Evolutionary conservation across 1,284 basidiomycete genomes (phyloP).

Genomic region (Moesziomyces aphidis): DNA sequence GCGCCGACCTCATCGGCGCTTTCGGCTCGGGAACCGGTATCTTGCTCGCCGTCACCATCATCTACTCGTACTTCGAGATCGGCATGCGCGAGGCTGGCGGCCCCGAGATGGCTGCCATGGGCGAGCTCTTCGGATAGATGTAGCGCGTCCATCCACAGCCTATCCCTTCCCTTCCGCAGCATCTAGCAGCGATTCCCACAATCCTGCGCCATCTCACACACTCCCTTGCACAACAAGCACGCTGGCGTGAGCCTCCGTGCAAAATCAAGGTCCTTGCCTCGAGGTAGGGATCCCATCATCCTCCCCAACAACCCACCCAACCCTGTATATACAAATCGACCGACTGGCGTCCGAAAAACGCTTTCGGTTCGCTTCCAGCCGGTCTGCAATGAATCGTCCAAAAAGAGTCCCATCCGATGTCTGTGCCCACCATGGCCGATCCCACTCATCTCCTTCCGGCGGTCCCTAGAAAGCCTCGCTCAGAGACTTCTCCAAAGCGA

Average conservation of each 20-base stretch:
- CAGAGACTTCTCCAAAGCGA: too few species aligned
- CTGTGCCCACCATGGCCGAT: too few species aligned
- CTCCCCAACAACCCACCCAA: not conserved
- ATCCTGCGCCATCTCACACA: not conserved
- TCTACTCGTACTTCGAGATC: constrained; percentile 77
- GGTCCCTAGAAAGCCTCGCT: too few species aligned
- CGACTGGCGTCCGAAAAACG: not conserved
- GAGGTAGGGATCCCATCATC: too few species aligned
- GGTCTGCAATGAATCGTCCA: not conserved
- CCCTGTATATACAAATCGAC: not conserved
- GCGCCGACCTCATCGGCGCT: constrained; percentile 95
- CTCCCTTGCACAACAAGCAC: not conserved
- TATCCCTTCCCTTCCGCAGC: constrained; percentile 5
- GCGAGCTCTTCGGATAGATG: constrained; percentile 67
- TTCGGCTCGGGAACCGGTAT: constrained; percentile 97
- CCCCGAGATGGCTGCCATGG: constrained; percentile 69
- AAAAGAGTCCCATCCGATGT: not conserved
- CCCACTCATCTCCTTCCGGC: too few species aligned
- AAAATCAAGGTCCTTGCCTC: too few species aligned
- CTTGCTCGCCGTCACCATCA: constrained; percentile 96
- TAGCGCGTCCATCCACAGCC: not conserved
- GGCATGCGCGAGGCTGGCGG: constrained; percentile 71
- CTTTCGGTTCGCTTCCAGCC: not conserved
- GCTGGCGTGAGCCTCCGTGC: not conserved
- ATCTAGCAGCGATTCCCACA: constrained; percentile 1